Conservation (phyloP, 305 asterid genomes). For the Fraxinus sp. region DNA sequence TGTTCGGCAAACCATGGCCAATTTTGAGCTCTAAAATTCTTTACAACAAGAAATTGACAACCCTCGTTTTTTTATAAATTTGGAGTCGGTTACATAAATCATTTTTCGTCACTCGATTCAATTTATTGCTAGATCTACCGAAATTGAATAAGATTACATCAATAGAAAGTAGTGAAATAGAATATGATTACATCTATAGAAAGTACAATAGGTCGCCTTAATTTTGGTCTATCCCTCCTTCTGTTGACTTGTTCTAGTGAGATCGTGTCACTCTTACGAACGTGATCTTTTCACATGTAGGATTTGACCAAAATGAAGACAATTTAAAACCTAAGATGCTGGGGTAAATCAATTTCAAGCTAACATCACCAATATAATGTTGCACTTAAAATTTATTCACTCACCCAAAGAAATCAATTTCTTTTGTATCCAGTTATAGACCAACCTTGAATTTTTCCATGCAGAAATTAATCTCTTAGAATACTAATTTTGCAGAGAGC, state of each 20-base stretch:
- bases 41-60: not conserved
- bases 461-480: not conserved
- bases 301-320: not conserved
- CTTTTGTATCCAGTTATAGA: not conserved
- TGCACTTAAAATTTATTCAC: not conserved
- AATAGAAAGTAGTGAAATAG: not conserved
- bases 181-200: not conserved
- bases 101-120: not conserved
- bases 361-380: not conserved
- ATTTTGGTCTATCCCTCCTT: not conserved
- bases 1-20: not conserved
- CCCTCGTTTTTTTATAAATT: not conserved
- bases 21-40: not conserved
- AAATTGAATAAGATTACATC: not conserved
- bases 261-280: not conserved
- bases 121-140: not conserved
- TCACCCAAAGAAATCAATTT: not conserved
- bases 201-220: not conserved
- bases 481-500: not conserved
- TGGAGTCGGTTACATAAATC: not conserved
- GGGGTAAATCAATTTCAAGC: not conserved
- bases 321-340: not conserved
- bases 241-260: not conserved
- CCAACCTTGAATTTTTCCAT: not conserved
- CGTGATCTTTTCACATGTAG: not conserved